Base-by-base conservation (phyloP, 2,329 filamentous ascomycete genomes). In the Penicillium hordei region DNA sequence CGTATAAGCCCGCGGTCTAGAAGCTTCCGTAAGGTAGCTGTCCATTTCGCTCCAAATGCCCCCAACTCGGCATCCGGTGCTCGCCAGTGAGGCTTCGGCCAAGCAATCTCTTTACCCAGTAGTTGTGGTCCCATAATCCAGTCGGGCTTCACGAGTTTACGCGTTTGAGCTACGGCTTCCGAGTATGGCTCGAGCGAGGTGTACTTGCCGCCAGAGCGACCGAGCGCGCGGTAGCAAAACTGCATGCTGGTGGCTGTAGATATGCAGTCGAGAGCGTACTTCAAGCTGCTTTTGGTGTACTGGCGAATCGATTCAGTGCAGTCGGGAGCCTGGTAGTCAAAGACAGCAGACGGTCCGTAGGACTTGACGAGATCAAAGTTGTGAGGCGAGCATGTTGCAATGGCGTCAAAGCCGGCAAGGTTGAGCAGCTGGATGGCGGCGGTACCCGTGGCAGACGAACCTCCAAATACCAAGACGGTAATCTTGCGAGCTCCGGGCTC, bases 391-490 rank as follows among this genome's bases (percentile, higher is more conserved):
- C 36, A 38, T 7, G 36, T 38, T 15, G 36, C 17, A n/a, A 38
- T 17, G 17, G 17, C 15, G 36, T n/a, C 7, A 7, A 38, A n/a
- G 17, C 36, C 36, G 17, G 36, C 36, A 7, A 68, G 52, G 27
- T 68, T 73, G 17, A 77, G 59, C 12, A 81, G 49, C 60, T 83
- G 80, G 5, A 80, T 75, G 0, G 76, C 78, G 51, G 74, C 61
- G 0, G 75, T 76, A 0, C 79, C 80, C 0, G 71, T 75, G 0
- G 78, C 68, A 0, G 78, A 79, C 19, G 66, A 68, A 1, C 78
- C 81, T 2, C 79, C 80, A 45, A 73, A 75, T 1, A 82, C 75
- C 0, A 82, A 64, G 0, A 83, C 68, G 33, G 36, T n/a, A 27
- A 27, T 17, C 17, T n/a, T 7, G 15, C 10, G 13, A 7, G 7